Evolutionary conservation across 495 filamentous ascomycete genomes (phyloP).

Genomic region (Talaromyces borbonicus): DNA sequence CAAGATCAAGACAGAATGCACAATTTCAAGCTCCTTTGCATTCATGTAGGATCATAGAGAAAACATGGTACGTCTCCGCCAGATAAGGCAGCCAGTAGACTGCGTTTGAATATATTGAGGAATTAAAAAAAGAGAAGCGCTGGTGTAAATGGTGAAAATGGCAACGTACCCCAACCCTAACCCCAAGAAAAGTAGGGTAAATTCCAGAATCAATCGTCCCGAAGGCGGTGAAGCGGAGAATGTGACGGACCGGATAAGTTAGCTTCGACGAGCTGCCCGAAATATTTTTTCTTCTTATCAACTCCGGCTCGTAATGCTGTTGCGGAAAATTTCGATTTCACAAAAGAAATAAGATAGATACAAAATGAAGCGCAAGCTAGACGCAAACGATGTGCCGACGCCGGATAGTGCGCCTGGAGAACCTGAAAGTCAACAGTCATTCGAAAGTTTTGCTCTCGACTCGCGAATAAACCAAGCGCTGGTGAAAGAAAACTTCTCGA

Average conservation of each 20-base stretch:
- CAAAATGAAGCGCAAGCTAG: constrained; percentile 57
- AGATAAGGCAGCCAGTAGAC: too few relatives aligned
- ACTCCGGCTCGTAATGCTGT: neutral
- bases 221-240: constrained; percentile 8
- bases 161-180: too few relatives aligned
- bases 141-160: too few relatives aligned
- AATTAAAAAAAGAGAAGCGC: too few relatives aligned
- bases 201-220: too few relatives aligned
- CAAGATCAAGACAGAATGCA: too few relatives aligned
- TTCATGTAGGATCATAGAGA: too few relatives aligned
- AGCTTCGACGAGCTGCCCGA: too few relatives aligned
- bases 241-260: constrained; percentile 9
- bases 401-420: constrained; percentile 19
- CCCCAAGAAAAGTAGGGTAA: neutral
- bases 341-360: neutral
- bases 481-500: constrained; percentile 69
- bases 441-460: constrained; percentile 60
- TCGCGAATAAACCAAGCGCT: constrained; percentile 77
- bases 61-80: too few relatives aligned
- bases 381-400: constrained; percentile 48
- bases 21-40: too few relatives aligned
- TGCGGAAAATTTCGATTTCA: neutral
- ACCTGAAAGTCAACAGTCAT: constrained; percentile 15
- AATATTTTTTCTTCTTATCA: constrained; percentile 4
- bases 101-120: too few relatives aligned